A percentile compares a stretch with the other conserved stretches of the same genome.
Evolutionary conservation across 768 basidiomycete genomes (phyloP).

Genomic region (Austroboletus eburneus): DNA sequence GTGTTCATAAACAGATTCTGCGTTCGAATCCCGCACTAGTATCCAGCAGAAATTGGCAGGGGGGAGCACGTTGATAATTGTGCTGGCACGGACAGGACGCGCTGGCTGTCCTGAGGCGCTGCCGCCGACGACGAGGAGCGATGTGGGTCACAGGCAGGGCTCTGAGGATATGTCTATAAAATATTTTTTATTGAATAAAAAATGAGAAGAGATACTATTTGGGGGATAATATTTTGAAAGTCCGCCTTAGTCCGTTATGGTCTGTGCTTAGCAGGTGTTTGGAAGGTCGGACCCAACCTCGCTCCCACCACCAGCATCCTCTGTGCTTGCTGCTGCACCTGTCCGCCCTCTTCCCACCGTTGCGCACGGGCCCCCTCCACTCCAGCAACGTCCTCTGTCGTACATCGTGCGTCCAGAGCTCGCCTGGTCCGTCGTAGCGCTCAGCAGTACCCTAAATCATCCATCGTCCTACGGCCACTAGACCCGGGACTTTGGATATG

Average conservation of each 20-base stretch:
- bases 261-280: constrained; percentile 37
- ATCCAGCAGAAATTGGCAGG: too few relatives aligned
- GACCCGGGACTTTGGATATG: constrained; percentile 41
- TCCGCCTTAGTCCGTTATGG: constrained; percentile 34
- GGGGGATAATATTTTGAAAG: constrained; percentile 26
- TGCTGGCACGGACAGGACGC: too few relatives aligned
- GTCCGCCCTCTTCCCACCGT: constrained; percentile 43
- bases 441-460: constrained; percentile 28
- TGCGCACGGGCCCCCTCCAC: constrained; percentile 37
- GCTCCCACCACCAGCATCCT: constrained; percentile 55
- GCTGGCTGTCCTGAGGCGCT: background rate
- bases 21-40: too few relatives aligned
- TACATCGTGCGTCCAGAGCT: constrained; percentile 16
- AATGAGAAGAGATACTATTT: constrained; percentile 8
- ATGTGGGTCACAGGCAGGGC: background rate
- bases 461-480: constrained; percentile 24
- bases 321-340: constrained; percentile 26
- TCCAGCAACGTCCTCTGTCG: constrained; percentile 24
- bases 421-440: constrained; percentile 24
- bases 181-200: constrained; percentile 22
- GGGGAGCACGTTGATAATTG: too few relatives aligned
- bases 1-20: too few relatives aligned
- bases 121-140: background rate
- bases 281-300: constrained; percentile 47
- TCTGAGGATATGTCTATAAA: background rate